Percentiles rank a stretch among this genome's conserved stretches.
Conservation (phyloP, 345 rosid genomes). For the Syzygium grande region DNA sequence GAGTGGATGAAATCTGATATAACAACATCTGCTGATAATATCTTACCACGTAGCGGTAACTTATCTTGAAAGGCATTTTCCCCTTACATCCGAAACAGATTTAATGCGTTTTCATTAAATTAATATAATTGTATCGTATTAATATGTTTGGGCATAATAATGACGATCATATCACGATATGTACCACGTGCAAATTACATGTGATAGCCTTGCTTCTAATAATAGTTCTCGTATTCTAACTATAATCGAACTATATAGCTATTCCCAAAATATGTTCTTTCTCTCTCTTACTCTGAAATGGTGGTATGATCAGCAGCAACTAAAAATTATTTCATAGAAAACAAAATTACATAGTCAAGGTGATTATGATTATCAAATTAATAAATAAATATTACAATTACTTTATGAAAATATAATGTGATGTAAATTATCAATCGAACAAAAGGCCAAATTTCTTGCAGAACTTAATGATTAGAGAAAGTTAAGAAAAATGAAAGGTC, state of each 20-base stretch:
- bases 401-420: background rate
- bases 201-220: background rate
- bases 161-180: background rate
- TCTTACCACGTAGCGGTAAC: background rate
- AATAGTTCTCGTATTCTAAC: background rate
- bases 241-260: background rate
- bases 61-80: background rate
- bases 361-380: too few relatives aligned
- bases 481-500: background rate
- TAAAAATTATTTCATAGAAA: background rate
- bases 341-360: background rate
- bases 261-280: background rate
- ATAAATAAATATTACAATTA: too few relatives aligned
- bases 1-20: background rate
- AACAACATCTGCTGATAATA: background rate
- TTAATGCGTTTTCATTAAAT: background rate
- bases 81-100: fast-evolving
- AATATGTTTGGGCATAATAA: background rate
- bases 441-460: background rate
- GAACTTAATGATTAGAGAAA: too few relatives aligned
- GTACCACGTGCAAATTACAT: fast-evolving
- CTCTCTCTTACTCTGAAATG: background rate
- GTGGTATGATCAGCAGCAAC: fast-evolving
- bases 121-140: background rate
- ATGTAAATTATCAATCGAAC: background rate